Percentiles rank a stretch among this genome's conserved stretches.
phyloP scores from a whole-genome alignment of 495 filamentous ascomycete species.

The Aspergillus bridgeri region DNA sequence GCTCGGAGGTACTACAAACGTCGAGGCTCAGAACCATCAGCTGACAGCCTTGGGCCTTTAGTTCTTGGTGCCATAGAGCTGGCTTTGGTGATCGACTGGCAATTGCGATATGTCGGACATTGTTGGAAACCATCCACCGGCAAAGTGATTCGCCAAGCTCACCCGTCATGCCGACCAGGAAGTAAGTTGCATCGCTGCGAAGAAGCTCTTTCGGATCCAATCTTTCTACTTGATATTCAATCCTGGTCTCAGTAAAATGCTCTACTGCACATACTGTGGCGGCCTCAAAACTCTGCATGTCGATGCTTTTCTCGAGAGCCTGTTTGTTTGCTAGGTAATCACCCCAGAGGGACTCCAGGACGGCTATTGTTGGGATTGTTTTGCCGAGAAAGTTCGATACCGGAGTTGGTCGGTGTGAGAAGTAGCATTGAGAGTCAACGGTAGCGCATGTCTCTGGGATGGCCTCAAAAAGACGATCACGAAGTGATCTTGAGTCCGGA shows the following conservation, averaged over 20 bases:
- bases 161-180: slow-evolving; percentile 53
- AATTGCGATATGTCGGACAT: slow-evolving; percentile 44
- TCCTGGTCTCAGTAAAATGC: not conserved
- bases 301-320: not conserved
- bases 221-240: not conserved
- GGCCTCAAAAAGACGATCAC: not conserved
- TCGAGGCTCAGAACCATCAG: not conserved
- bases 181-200: slow-evolving; percentile 47
- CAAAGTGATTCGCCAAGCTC: slow-evolving; percentile 55
- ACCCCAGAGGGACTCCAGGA: not conserved
- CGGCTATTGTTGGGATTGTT: not conserved
- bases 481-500: not conserved
- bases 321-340: not conserved
- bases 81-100: slow-evolving; percentile 46
- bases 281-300: not conserved
- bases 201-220: not conserved
- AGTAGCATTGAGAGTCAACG: not conserved
- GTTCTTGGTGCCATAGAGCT: slow-evolving; percentile 36
- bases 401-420: not conserved
- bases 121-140: slow-evolving; percentile 49
- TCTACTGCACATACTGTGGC: not conserved
- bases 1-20: not conserved
- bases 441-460: not conserved
- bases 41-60: not conserved
- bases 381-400: not conserved